A percentile compares a stretch with the other conserved stretches of the same genome.
phyloP scores from a whole-genome alignment of 371 early-diverging fungal species.

The Cokeromyces recurvatus region DNA sequence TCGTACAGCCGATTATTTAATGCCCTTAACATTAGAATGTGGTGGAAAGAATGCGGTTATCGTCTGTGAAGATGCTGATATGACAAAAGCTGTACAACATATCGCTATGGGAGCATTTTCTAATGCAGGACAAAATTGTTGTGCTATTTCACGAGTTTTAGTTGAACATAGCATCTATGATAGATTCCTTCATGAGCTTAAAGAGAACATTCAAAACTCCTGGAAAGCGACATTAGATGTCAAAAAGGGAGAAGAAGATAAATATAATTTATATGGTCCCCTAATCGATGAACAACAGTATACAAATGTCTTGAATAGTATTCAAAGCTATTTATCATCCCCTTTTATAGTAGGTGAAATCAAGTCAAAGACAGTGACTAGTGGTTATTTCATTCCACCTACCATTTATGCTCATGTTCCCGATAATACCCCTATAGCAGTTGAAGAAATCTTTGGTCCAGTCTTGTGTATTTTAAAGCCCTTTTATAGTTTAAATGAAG shows the following conservation, averaged over 20 bases:
- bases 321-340: neutral
- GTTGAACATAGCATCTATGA: too few relatives aligned
- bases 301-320: slow-evolving; percentile 45
- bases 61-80: slow-evolving; percentile 74
- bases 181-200: slow-evolving; percentile 54
- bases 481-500: slow-evolving; percentile 70
- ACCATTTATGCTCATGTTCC: slow-evolving; percentile 60
- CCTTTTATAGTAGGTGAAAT: slow-evolving; percentile 3
- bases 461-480: slow-evolving; percentile 67
- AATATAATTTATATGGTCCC: slow-evolving; percentile 52
- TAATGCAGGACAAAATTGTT: slow-evolving; percentile 87
- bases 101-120: slow-evolving; percentile 66
- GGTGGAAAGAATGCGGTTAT: slow-evolving; percentile 86
- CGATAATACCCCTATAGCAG: slow-evolving; percentile 52
- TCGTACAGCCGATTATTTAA: slow-evolving; percentile 60
- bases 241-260: neutral
- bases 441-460: slow-evolving; percentile 89
- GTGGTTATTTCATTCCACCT: slow-evolving; percentile 67
- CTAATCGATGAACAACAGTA: slow-evolving; percentile 73
- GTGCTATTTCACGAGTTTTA: slow-evolving; percentile 78
- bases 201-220: slow-evolving; percentile 25
- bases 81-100: slow-evolving; percentile 61
- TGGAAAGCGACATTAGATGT: slow-evolving; percentile 11
- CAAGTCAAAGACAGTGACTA: slow-evolving; percentile 6
- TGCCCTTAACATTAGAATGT: slow-evolving; percentile 74